A percentile compares a stretch with the other conserved stretches of the same genome.
phyloP scores from a whole-genome alignment of 2,329 filamentous ascomycete genomes.

The Ascochyta rabiei region DNA sequence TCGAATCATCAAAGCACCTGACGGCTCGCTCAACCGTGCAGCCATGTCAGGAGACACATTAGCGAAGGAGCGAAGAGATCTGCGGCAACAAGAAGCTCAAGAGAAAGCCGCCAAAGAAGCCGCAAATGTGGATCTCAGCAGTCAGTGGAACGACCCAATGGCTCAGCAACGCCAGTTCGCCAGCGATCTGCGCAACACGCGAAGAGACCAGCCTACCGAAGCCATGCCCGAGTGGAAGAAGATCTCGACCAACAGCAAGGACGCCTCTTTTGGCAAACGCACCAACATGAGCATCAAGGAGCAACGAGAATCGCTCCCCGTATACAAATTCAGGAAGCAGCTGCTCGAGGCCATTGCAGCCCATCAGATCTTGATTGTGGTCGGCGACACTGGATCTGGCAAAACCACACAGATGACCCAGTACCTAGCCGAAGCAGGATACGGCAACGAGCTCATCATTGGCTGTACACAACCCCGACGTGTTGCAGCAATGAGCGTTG shows the following conservation, averaged over 20 bases:
- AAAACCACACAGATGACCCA: constrained; percentile 98
- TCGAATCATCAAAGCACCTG: constrained; percentile 93
- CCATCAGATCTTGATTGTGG: constrained; percentile 93
- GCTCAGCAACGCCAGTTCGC: constrained; percentile 88
- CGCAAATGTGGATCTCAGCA: constrained; percentile 78
- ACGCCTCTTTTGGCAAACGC: constrained; percentile 81
- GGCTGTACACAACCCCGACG: constrained; percentile 96
- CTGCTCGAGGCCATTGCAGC: constrained; percentile 84
- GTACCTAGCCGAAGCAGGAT: constrained; percentile 91
- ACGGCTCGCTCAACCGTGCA: constrained; percentile 95
- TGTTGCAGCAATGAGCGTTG: constrained; percentile 98
- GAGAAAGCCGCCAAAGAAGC: constrained; percentile 76
- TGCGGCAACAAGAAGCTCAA: constrained; percentile 86
- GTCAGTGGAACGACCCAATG: constrained; percentile 98
- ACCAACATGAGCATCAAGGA: constrained; percentile 94
- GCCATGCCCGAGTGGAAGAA: constrained; percentile 92
- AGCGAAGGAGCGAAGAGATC: constrained; percentile 86
- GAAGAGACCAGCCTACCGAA: constrained; percentile 65
- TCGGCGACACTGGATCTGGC: constrained; percentile 95
- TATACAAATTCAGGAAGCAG: constrained; percentile 85
- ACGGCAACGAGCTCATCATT: constrained; percentile 84
- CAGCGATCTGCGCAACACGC: constrained; percentile 75
- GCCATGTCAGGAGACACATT: constrained; percentile 91
- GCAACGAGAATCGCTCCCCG: constrained; percentile 86
- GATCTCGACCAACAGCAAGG: constrained; percentile 78